These are phyloP conservation scores for Leishmania tropica DNA, from an alignment of 208 protist genomes.

Conservation along the genomic window DNA sequence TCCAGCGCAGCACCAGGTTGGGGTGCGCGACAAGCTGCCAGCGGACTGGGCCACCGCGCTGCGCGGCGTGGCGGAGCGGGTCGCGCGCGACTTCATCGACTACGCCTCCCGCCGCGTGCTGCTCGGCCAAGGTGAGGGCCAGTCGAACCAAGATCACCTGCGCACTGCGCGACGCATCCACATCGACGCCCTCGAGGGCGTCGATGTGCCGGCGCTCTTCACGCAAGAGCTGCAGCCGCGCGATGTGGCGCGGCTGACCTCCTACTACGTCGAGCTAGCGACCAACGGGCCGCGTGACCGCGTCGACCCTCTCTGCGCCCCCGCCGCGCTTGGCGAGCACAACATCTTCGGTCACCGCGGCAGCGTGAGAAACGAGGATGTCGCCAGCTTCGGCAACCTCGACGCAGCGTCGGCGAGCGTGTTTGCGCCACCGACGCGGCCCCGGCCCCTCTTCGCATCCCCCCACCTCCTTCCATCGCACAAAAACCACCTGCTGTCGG, in stretches of 20 bases:
- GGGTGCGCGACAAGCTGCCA: slow-evolving; percentile 19
- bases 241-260: slow-evolving; percentile 25
- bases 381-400: background rate
- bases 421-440: background rate
- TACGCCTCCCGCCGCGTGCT: slow-evolving; percentile 29
- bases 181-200: slow-evolving; percentile 12
- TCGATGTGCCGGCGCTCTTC: slow-evolving; percentile 16
- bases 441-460: background rate
- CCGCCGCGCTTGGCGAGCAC: slow-evolving; percentile 27
- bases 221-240: slow-evolving; percentile 23
- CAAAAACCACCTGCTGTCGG: slow-evolving; percentile 7
- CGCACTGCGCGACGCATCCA: slow-evolving; percentile 16
- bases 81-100: slow-evolving; percentile 46
- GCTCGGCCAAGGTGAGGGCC: slow-evolving; percentile 25
- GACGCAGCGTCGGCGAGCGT: background rate
- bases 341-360: slow-evolving; percentile 35
- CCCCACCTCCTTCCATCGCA: slow-evolving; percentile 8
- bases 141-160: slow-evolving; percentile 26
- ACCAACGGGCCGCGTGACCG: slow-evolving; percentile 25
- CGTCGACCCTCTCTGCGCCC: slow-evolving; percentile 26
- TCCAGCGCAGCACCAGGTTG: background rate
- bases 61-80: slow-evolving; percentile 52
- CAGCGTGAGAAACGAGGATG: slow-evolving; percentile 6
- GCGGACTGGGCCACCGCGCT: slow-evolving; percentile 48
- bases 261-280: slow-evolving; percentile 35